A percentile compares a stretch with the other conserved stretches of the same genome.
Conservation (phyloP, 2,329 filamentous ascomycete genomes). For the Microsporum audouinii region DNA sequence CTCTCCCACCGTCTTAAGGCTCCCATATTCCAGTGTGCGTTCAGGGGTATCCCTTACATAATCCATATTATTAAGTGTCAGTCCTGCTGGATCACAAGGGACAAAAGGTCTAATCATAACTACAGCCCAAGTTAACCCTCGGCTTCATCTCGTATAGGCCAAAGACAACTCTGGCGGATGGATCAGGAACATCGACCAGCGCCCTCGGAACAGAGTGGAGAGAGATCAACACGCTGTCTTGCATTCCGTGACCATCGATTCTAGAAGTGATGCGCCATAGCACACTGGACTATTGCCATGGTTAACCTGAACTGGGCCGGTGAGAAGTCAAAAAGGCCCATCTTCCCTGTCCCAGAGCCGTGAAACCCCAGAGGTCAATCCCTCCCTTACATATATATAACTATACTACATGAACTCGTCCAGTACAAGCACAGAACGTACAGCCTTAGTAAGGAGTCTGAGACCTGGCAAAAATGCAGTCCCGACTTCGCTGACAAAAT, state of each 20-base stretch:
- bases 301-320: background rate
- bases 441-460: background rate
- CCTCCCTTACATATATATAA: background rate
- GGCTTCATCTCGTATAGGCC: background rate
- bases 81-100: no score
- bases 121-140: background rate
- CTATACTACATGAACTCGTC: no score
- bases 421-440: no score
- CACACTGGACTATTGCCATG: background rate
- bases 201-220: slow-evolving; percentile 2
- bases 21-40: background rate
- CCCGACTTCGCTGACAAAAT: background rate
- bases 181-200: background rate
- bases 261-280: slow-evolving; percentile 3
- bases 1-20: background rate
- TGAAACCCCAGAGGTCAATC: background rate
- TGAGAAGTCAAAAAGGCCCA: background rate
- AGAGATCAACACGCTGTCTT: background rate
- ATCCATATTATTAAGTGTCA: background rate
- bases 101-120: background rate
- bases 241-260: background rate
- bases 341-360: background rate
- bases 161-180: background rate
- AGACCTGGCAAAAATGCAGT: background rate
- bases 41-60: background rate